phyloP scores from a whole-genome alignment of 2,329 filamentous ascomycete genomes.

The Colletotrichum sojae region DNA sequence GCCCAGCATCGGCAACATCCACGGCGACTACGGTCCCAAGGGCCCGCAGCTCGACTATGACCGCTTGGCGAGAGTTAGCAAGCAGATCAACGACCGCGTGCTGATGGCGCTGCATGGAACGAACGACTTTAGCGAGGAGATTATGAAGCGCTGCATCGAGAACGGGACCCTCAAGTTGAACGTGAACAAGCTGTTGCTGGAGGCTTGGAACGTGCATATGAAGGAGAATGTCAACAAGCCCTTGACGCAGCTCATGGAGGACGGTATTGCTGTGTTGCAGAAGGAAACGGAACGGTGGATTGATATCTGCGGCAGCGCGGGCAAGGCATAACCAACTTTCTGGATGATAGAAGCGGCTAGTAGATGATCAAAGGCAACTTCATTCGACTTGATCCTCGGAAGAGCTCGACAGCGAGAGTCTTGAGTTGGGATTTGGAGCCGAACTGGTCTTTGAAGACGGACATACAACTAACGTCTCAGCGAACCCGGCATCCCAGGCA shows the following conservation, averaged over 20 bases:
- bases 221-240: slow-evolving; percentile 43
- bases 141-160: slow-evolving; percentile 40
- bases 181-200: slow-evolving; percentile 38
- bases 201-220: slow-evolving; percentile 29
- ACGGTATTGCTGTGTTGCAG: slow-evolving; percentile 43
- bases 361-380: no score
- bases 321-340: slow-evolving; percentile 37
- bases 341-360: no score
- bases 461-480: no score
- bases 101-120: slow-evolving; percentile 45
- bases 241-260: slow-evolving; percentile 45
- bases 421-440: no score
- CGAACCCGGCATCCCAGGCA: background rate
- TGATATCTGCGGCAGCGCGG: slow-evolving; percentile 45
- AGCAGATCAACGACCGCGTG: slow-evolving; percentile 25
- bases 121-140: slow-evolving; percentile 42
- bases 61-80: slow-evolving; percentile 58
- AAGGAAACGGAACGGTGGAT: slow-evolving; percentile 45
- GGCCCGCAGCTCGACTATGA: slow-evolving; percentile 75
- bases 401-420: no score
- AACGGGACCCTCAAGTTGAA: slow-evolving; percentile 42
- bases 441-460: no score
- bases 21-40: slow-evolving; percentile 78
- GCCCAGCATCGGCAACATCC: slow-evolving; percentile 83
- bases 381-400: no score